These are phyloP conservation scores for Pseudocercospora cruenta DNA, from an alignment of 2,329 filamentous ascomycete species.

Conservation along the genomic window DNA sequence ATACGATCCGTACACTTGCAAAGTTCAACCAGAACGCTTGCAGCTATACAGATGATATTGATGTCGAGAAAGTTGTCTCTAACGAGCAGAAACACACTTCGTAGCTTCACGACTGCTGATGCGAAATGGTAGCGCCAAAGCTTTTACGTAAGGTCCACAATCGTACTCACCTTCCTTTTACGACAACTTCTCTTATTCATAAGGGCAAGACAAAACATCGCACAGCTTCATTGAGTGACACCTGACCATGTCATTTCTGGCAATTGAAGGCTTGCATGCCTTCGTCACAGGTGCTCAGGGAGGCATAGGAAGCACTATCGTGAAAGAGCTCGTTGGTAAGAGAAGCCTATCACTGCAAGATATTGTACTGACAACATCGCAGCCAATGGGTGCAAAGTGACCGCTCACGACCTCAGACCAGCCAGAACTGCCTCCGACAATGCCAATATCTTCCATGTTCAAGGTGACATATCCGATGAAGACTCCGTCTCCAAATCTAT, in stretches of 20 bases:
- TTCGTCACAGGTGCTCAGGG: slow-evolving; percentile 59
- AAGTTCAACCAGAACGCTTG: no score
- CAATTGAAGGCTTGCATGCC: slow-evolving; percentile 54
- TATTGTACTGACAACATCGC: slow-evolving; percentile 14
- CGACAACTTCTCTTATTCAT: not conserved
- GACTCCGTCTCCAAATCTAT: slow-evolving; percentile 44
- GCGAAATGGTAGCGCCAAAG: no score
- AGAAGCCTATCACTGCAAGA: slow-evolving; percentile 6
- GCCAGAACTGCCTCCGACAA: slow-evolving; percentile 39
- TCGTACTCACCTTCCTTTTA: not conserved
- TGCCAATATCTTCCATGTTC: slow-evolving; percentile 46
- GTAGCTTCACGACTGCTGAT: no score
- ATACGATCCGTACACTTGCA: no score
- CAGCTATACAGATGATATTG: no score
- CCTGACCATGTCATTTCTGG: slow-evolving; percentile 49
- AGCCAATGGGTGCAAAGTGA: slow-evolving; percentile 60
- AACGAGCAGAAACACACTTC: no score
- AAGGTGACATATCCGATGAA: slow-evolving; percentile 56
- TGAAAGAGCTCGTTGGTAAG: slow-evolving; percentile 58
- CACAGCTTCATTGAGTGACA: not conserved
- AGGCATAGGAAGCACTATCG: slow-evolving; percentile 55
- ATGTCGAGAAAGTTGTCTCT: no score
- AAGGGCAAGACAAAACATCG: not conserved
- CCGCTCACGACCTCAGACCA: slow-evolving; percentile 54
- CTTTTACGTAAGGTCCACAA: no score